Evolutionary conservation across 345 rosid species (phyloP), one percentile per base, ranked within the genome.

Genomic region (Boechera divaricarpa): DNA sequence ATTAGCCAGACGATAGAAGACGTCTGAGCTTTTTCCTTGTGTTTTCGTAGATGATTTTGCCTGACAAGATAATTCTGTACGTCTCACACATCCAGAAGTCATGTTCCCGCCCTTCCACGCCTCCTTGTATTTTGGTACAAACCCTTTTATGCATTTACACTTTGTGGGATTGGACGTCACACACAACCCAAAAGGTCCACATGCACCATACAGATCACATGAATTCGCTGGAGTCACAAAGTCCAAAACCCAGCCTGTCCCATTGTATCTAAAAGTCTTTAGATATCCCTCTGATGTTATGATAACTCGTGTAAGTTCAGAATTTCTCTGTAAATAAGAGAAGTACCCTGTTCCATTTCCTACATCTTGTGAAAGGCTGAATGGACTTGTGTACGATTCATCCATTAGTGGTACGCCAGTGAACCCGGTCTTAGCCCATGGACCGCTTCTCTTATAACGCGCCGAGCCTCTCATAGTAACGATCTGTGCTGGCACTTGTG

Each of bases 391-490:
- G 7, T 69, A 70, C 10, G 75, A 53, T 5, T 35, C 57, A 70
- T 69, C 75, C 80, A 77, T 77, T 11, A 48, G 10, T 53, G 75
- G 80, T 62, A 77, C 29, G 13, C 80, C 75, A 51, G 70, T 53
- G 35, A 71, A 59, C 33, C 67, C 33, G 5, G 63, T 60, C 66
- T 57, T 60, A 57, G 65, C 44, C 75, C 80, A 76, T 60, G 69
- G 74, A 49, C 80, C 80, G 38, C 80, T 76, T 61, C 80, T 76
- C 69, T 52, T 28, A 52, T 76, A 76, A 68, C 57, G 21, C 1
- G 5, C 15, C 0, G 69, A 32, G 28, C 65, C 78, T 55, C 44
- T 74, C 72, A 64, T 74, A 55, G 58, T 65, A 56, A 55, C 45
- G 1, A 63, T 58, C 74, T 77, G 76, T 36, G 76, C 41, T 52